Evolutionary conservation across 2,329 filamentous ascomycete species (phyloP).

Genomic region (Cadophora gregata): DNA sequence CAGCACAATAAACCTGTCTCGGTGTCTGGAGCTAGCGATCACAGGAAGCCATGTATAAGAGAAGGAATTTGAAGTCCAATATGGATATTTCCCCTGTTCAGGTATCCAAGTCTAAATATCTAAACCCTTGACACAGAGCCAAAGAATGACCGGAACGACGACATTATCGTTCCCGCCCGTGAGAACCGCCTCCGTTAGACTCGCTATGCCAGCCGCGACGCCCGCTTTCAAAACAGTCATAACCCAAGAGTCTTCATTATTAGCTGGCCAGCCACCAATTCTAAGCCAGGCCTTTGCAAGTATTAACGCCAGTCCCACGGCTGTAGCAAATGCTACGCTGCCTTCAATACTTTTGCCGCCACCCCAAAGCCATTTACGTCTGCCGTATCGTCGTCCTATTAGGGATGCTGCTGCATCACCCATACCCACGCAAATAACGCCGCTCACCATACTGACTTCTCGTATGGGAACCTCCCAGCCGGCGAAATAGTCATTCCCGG

Average conservation of each 20-base stretch:
- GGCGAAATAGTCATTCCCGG: slow-evolving; percentile 58
- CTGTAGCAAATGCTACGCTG: slow-evolving; percentile 77
- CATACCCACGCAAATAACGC: slow-evolving; percentile 92
- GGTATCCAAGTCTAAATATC: slow-evolving; percentile 39
- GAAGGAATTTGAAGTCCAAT: background rate
- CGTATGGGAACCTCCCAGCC: slow-evolving; percentile 79
- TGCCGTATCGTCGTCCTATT: slow-evolving; percentile 84
- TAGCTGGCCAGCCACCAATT: slow-evolving; percentile 78
- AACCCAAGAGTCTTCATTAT: slow-evolving; percentile 76
- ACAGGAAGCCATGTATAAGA: background rate
- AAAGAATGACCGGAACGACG: slow-evolving; percentile 89
- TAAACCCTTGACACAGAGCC: slow-evolving; percentile 85
- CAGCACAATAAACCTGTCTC: too few species aligned
- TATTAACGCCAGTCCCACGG: slow-evolving; percentile 77
- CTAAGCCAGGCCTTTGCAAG: slow-evolving; percentile 75
- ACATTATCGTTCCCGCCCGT: slow-evolving; percentile 99
- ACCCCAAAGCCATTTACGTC: slow-evolving; percentile 93
- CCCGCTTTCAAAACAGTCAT: slow-evolving; percentile 72
- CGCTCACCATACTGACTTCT: slow-evolving; percentile 89
- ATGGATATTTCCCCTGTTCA: background rate
- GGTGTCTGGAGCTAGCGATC: background rate
- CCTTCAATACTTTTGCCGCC: slow-evolving; percentile 96
- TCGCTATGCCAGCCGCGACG: slow-evolving; percentile 79
- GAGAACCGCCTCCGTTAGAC: slow-evolving; percentile 91
- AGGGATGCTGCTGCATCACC: slow-evolving; percentile 93